A percentile compares a stretch with the other conserved stretches of the same genome.
These are phyloP conservation scores for Lanmaoa pseudosensibilis DNA, from an alignment of 768 basidiomycete species.

Conservation along the genomic window DNA sequence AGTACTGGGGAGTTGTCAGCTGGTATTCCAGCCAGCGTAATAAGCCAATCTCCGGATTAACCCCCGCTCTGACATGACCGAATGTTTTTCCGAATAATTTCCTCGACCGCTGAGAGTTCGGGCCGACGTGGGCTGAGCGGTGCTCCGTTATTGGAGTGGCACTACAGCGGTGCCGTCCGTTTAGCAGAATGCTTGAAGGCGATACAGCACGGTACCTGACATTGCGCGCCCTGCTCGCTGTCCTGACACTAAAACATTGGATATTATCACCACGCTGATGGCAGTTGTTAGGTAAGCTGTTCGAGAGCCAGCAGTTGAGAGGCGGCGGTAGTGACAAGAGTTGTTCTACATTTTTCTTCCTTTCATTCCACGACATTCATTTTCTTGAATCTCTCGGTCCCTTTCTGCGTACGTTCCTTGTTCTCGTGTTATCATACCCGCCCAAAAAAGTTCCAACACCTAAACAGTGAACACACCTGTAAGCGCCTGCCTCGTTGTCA, in stretches of 20 bases:
- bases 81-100: background rate
- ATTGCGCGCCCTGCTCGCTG: background rate
- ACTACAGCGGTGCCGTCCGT: background rate
- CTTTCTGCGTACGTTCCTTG: background rate
- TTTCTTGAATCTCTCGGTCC: background rate
- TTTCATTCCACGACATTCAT: background rate
- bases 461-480: conserved; percentile 6
- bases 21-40: background rate
- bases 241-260: background rate
- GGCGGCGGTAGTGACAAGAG: too few relatives aligned
- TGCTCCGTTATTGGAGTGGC: background rate
- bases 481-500: conserved; percentile 22
- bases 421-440: background rate
- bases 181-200: background rate
- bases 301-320: too few relatives aligned
- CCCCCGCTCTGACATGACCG: background rate
- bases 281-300: conserved; percentile 3
- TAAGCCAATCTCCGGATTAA: background rate
- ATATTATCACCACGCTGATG: background rate
- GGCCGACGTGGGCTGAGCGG: background rate
- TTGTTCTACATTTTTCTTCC: background rate
- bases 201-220: background rate
- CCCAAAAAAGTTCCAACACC: background rate
- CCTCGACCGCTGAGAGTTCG: background rate
- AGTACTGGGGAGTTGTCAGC: background rate